phyloP scores from a whole-genome alignment of 352 stramenopile species.

The Phytopythium ostracodes region DNA sequence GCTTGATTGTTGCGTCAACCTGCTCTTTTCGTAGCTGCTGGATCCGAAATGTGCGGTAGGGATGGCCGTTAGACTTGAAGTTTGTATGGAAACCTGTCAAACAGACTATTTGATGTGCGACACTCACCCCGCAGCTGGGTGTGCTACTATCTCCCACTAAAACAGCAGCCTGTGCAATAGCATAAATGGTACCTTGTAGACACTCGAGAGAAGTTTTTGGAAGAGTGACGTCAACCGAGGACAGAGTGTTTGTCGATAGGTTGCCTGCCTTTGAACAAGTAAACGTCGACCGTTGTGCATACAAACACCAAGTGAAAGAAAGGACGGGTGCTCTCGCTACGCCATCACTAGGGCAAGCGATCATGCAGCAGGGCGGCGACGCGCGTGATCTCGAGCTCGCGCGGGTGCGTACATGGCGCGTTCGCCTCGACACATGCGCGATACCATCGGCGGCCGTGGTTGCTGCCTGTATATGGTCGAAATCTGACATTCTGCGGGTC shows the following conservation, averaged over 20 bases:
- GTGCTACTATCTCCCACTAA: slow-evolving; percentile 2
- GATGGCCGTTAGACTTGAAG: background rate
- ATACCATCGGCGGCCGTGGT: background rate
- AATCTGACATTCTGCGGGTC: background rate
- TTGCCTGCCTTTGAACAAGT: background rate
- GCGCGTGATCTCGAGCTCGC: slow-evolving; percentile 5
- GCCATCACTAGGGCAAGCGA: background rate
- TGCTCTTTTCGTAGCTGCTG: background rate
- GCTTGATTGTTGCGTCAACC: background rate
- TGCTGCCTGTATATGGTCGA: background rate
- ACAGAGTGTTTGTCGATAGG: slow-evolving; percentile 1
- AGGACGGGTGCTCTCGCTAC: background rate
- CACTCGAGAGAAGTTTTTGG: background rate
- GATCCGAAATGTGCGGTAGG: background rate
- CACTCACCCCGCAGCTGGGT: background rate
- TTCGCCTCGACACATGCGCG: too few species aligned
- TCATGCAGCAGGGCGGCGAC: slow-evolving; percentile 1
- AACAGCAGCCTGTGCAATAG: background rate
- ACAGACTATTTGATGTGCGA: background rate
- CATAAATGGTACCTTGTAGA: background rate
- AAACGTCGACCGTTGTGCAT: background rate
- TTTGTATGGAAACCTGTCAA: slow-evolving; percentile 1
- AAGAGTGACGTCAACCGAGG: background rate
- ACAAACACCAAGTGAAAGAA: slow-evolving; percentile 1
- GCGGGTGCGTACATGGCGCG: background rate